Conservation (phyloP, 176 grass and related monocot species). For the Juncus effusus region DNA sequence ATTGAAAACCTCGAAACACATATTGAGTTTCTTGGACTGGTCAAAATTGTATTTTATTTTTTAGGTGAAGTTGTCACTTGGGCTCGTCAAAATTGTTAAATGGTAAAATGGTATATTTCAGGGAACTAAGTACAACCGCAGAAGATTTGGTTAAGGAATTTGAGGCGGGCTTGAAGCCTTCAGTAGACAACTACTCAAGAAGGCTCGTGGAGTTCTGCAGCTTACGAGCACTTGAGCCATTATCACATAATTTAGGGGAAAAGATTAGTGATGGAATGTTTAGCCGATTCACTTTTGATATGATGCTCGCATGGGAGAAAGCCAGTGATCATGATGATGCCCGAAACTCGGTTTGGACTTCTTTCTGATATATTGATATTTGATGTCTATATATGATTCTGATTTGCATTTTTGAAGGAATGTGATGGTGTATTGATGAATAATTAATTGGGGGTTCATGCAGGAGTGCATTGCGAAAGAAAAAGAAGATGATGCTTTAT, state of each 20-base stretch:
- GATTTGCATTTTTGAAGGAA: neutral
- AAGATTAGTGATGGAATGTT: slow-evolving; percentile 59
- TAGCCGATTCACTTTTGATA: slow-evolving; percentile 76
- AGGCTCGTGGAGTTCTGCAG: slow-evolving; percentile 79
- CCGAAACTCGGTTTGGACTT: slow-evolving; percentile 34
- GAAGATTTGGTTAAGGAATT: slow-evolving; percentile 55
- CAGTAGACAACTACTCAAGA: slow-evolving; percentile 59
- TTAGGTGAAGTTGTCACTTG: too few relatives aligned
- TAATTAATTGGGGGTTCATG: slow-evolving; percentile 5
- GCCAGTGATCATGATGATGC: slow-evolving; percentile 42
- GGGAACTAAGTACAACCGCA: slow-evolving; percentile 43
- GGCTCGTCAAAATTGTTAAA: neutral
- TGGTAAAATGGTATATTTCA: slow-evolving; percentile 31
- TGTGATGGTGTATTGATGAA: neutral
- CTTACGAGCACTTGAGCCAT: slow-evolving; percentile 43
- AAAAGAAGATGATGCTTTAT: slow-evolving; percentile 52
- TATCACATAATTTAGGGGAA: slow-evolving; percentile 44
- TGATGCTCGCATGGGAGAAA: slow-evolving; percentile 91
- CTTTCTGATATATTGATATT: too few relatives aligned
- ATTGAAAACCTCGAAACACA: too few relatives aligned
- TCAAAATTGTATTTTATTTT: too few relatives aligned
- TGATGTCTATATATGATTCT: too few relatives aligned
- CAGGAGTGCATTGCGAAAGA: slow-evolving; percentile 81
- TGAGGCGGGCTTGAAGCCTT: slow-evolving; percentile 42
- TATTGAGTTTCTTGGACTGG: too few relatives aligned